Percentiles rank a stretch among this genome's conserved stretches.
Evolutionary conservation across 805 yeast genomes (phyloP).

Genomic region (Blastobotrys peoriensis): DNA sequence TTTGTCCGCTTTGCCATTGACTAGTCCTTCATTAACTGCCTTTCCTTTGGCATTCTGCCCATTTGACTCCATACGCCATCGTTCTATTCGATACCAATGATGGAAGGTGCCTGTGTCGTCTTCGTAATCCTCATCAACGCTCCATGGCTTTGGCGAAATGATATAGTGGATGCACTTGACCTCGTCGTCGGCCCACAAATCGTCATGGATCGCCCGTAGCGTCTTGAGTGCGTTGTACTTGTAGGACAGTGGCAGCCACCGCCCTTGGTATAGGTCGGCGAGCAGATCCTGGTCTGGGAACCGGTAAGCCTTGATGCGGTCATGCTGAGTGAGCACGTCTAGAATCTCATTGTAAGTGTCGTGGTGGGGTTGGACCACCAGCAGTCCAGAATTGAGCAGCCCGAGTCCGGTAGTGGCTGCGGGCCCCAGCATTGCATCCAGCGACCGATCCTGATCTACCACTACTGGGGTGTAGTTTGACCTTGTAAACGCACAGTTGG

Average conservation of each 20-base stretch:
- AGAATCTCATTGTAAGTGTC: conserved; percentile 37
- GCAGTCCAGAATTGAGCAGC: conserved; percentile 56
- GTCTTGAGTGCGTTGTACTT: conserved; percentile 55
- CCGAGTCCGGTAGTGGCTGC: conserved; percentile 37
- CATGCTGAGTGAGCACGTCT: conserved; percentile 35
- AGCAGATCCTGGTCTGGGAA: conserved; percentile 56
- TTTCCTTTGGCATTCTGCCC: too few relatives aligned
- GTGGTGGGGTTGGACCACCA: conserved; percentile 41
- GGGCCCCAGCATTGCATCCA: conserved; percentile 36
- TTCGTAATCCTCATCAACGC: conserved; percentile 27
- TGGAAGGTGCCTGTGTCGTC: conserved; percentile 45
- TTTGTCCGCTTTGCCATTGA: too few relatives aligned
- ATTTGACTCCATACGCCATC: too few relatives aligned
- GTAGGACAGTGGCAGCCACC: conserved; percentile 49
- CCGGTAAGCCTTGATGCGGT: conserved; percentile 37
- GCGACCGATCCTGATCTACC: conserved; percentile 6
- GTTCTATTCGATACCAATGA: conserved; percentile 34
- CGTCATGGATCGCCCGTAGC: conserved; percentile 38
- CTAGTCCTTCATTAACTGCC: too few relatives aligned
- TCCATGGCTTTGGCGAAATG: conserved; percentile 58
- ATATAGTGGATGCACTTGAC: conserved; percentile 56
- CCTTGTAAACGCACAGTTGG: conserved; percentile 45
- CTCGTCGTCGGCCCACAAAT: conserved; percentile 41
- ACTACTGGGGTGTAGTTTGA: conserved; percentile 12
- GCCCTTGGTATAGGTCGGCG: conserved; percentile 45